Conservation (phyloP, 768 basidiomycete genomes). For the Trametes villosa region DNA sequence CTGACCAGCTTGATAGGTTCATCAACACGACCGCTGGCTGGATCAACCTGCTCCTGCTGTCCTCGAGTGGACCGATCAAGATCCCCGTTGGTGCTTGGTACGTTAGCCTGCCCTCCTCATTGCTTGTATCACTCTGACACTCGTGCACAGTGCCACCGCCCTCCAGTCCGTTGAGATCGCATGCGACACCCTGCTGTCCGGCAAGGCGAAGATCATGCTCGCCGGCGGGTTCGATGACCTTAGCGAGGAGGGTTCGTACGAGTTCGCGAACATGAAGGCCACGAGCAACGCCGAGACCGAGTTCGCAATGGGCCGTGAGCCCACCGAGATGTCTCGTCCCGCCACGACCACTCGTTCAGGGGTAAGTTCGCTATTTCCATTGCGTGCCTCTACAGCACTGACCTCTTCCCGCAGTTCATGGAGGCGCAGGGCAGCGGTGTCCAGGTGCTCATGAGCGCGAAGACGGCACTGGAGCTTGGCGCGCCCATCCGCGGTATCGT, state of each 20-base stretch:
- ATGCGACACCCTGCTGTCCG: constrained; percentile 90
- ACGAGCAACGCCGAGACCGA: constrained; percentile 97
- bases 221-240: constrained; percentile 99
- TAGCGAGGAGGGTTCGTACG: constrained; percentile 97
- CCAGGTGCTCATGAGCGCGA: constrained; percentile 96
- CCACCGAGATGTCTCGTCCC: constrained; percentile 98
- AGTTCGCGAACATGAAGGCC: constrained; percentile 99
- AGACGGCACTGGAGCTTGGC: constrained; percentile 93
- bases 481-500: constrained; percentile 92
- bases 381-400: no score
- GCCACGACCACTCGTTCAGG: constrained; percentile 96
- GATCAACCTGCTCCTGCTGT: constrained; percentile 93
- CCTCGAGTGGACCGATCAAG: constrained; percentile 97
- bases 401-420: constrained; percentile 68
- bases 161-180: constrained; percentile 98
- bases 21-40: constrained; percentile 99
- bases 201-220: constrained; percentile 99
- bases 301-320: constrained; percentile 98
- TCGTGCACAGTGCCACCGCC: constrained; percentile 79
- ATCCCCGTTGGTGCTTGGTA: constrained; percentile 99
- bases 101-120: constrained; percentile 29
- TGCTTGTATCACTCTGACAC: constrained; percentile 10
- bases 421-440: constrained; percentile 96
- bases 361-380: constrained; percentile 47
- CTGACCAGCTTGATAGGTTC: constrained; percentile 58